A percentile compares a stretch with the other conserved stretches of the same genome.
Conservation (phyloP, 768 basidiomycete genomes). For the Boletales sp. region DNA sequence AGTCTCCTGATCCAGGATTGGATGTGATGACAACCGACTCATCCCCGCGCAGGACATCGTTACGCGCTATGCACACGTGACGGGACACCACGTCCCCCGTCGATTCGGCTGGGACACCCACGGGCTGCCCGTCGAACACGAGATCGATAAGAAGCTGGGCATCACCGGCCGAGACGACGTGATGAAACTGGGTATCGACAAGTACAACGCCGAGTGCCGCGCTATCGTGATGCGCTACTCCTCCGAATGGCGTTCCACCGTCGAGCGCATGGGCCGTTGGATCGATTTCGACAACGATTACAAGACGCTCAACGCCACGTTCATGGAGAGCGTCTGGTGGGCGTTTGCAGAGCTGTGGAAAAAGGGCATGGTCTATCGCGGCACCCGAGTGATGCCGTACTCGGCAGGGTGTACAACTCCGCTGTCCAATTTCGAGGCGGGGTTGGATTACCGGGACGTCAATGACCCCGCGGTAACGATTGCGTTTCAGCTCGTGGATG, state of each 20-base stretch:
- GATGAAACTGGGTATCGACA: constrained; percentile 91
- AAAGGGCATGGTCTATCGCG: constrained; percentile 89
- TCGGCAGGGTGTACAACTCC: constrained; percentile 96
- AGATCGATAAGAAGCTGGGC: constrained; percentile 94
- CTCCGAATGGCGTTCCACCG: constrained; percentile 89
- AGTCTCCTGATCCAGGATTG: constrained; percentile 2
- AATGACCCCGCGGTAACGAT: constrained; percentile 95
- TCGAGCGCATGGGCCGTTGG: constrained; percentile 99
- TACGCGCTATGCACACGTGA: constrained; percentile 91
- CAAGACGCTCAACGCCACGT: constrained; percentile 89
- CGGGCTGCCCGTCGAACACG: constrained; percentile 97
- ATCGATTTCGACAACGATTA: constrained; percentile 99
- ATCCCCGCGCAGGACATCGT: constrained; percentile 79
- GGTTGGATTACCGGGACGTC: constrained; percentile 87
- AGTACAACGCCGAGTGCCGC: constrained; percentile 96
- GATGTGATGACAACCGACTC: background rate
- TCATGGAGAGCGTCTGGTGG: constrained; percentile 99
- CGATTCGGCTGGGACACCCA: constrained; percentile 99
- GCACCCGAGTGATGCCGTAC: constrained; percentile 95
- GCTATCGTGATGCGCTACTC: constrained; percentile 97
- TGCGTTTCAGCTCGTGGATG: constrained; percentile 89
- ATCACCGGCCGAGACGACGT: constrained; percentile 95
- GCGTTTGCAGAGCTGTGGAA: constrained; percentile 93
- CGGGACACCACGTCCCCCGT: constrained; percentile 87
- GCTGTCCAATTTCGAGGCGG: constrained; percentile 96